These are phyloP conservation scores for Zygotorulaspora danielsina DNA, from an alignment of 805 yeast species.

Conservation along the genomic window DNA sequence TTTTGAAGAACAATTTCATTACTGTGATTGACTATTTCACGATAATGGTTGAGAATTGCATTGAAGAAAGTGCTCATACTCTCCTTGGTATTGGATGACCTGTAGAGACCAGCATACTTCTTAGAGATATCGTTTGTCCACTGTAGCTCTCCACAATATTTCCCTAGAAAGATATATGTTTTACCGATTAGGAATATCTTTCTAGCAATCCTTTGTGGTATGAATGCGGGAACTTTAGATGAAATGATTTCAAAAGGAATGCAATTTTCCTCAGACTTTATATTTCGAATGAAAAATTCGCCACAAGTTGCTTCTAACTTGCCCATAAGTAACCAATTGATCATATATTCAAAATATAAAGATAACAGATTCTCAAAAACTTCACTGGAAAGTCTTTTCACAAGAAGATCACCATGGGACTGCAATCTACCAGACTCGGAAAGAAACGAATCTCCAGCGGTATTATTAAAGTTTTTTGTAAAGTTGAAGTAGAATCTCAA, in stretches of 20 bases:
- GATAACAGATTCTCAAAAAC: slow-evolving; percentile 45
- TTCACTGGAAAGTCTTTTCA: slow-evolving; percentile 41
- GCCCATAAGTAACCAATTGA: slow-evolving; percentile 69
- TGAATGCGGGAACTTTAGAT: slow-evolving; percentile 38
- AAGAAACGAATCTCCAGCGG: slow-evolving; percentile 50
- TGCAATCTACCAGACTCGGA: slow-evolving; percentile 48
- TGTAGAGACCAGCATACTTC: slow-evolving; percentile 21
- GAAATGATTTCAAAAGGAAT: slow-evolving; percentile 15
- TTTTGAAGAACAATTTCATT: slow-evolving; percentile 47
- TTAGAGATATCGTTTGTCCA: slow-evolving; percentile 53
- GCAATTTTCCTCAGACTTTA: slow-evolving; percentile 1
- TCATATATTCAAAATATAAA: slow-evolving; percentile 59
- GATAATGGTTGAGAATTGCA: slow-evolving; percentile 43
- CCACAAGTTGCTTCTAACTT: slow-evolving; percentile 48
- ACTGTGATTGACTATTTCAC: slow-evolving; percentile 50
- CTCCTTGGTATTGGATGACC: slow-evolving; percentile 6
- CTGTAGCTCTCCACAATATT: slow-evolving; percentile 59
- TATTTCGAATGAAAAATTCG: slow-evolving; percentile 57
- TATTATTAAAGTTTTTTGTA: slow-evolving; percentile 31
- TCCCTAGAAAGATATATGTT: slow-evolving; percentile 57
- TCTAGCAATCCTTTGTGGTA: slow-evolving; percentile 38
- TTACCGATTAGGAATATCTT: slow-evolving; percentile 67
- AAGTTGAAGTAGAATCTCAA: slow-evolving; percentile 56
- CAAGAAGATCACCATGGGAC: slow-evolving; percentile 58
- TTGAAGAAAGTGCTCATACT: slow-evolving; percentile 27